Evolutionary conservation across 345 rosid genomes (phyloP).

Genomic region (Raphanus sativus): DNA sequence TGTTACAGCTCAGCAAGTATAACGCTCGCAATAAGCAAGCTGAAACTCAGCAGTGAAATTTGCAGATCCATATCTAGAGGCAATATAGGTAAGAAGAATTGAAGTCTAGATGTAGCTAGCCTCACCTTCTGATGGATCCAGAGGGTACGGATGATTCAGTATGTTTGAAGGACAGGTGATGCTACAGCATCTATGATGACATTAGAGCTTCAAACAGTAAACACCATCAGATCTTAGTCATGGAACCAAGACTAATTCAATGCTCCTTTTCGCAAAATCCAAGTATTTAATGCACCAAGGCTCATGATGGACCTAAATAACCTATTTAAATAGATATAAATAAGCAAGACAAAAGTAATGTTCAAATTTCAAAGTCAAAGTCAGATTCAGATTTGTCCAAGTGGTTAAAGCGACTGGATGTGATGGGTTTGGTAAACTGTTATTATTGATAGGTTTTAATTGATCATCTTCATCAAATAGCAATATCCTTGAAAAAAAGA

Average conservation of each 20-base stretch:
- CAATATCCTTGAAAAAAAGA: background rate
- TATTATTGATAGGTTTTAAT: constrained; percentile 18
- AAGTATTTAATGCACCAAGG: constrained; percentile 26
- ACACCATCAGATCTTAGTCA: constrained; percentile 36
- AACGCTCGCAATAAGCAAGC: constrained; percentile 39
- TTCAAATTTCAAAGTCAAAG: constrained; percentile 38
- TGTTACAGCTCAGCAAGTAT: constrained; percentile 34
- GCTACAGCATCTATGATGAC: constrained; percentile 36
- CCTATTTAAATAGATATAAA: constrained; percentile 31
- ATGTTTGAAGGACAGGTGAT: constrained; percentile 39
- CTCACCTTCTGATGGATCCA: constrained; percentile 34
- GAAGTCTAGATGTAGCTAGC: constrained; percentile 31
- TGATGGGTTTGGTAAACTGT: constrained; percentile 36
- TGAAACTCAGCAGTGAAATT: constrained; percentile 25
- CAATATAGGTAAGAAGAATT: constrained; percentile 19
- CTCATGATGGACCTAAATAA: constrained; percentile 37
- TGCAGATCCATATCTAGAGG: constrained; percentile 39
- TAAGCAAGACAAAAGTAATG: constrained; percentile 38
- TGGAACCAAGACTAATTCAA: constrained; percentile 24
- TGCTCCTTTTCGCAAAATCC: constrained; percentile 7
- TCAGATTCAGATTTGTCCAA: constrained; percentile 36
- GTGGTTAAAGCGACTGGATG: constrained; percentile 33
- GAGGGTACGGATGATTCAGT: constrained; percentile 36
- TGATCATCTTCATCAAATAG: constrained; percentile 1
- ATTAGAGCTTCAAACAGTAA: constrained; percentile 27